phyloP scores from a whole-genome alignment of 768 basidiomycete species.

The Podaxis sp. region DNA sequence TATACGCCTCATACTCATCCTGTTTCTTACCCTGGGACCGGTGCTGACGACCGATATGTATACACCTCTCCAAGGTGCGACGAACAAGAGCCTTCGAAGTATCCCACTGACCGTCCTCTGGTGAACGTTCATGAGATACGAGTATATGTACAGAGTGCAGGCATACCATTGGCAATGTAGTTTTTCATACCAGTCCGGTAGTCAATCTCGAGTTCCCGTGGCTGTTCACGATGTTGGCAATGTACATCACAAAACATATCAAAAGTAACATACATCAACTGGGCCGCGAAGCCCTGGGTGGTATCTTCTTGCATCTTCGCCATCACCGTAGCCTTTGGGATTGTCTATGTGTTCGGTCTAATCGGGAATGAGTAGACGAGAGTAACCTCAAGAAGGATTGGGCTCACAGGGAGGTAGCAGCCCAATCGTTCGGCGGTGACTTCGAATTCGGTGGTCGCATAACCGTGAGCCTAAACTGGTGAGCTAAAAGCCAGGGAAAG shows the following conservation, averaged over 20 bases:
- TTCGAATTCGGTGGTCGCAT: conserved; percentile 83
- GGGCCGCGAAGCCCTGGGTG: conserved; percentile 78
- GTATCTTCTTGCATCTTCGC: conserved; percentile 79
- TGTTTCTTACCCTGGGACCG: conserved; percentile 56
- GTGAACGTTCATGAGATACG: background rate
- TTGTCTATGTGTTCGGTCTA: conserved; percentile 91
- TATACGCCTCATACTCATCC: conserved; percentile 77
- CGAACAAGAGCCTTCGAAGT: conserved; percentile 81
- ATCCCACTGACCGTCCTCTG: conserved; percentile 80
- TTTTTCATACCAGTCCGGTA: conserved; percentile 91
- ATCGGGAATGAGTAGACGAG: background rate
- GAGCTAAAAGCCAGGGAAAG: background rate
- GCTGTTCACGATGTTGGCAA: conserved; percentile 36
- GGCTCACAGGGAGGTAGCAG: conserved; percentile 75
- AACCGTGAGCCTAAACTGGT: conserved; percentile 64
- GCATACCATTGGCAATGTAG: conserved; percentile 79
- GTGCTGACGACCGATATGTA: conserved; percentile 71
- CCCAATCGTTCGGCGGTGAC: conserved; percentile 82
- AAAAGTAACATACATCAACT: conserved; percentile 55
- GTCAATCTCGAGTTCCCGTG: conserved; percentile 83
- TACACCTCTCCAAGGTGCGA: conserved; percentile 73
- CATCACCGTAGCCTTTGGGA: conserved; percentile 85
- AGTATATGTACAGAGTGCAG: background rate
- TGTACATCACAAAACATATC: conserved; percentile 8
- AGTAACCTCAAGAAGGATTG: background rate